Evolutionary conservation across 2,329 filamentous ascomycete species (phyloP).

Genomic region (Aspergillus sp.): DNA sequence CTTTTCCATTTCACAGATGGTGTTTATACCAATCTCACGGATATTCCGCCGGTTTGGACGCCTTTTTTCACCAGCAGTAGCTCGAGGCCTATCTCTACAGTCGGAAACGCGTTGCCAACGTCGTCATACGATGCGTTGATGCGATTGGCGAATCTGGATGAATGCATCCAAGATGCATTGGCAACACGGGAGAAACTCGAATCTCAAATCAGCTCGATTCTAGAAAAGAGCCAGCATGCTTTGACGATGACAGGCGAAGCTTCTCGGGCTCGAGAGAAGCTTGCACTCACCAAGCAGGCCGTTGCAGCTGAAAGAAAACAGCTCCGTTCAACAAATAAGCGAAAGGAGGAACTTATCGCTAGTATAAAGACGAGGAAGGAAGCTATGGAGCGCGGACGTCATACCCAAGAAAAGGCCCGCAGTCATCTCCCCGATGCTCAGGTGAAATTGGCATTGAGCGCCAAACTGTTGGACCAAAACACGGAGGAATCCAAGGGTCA

Average conservation of each 20-base stretch:
- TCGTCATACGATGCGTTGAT: slow-evolving; percentile 86
- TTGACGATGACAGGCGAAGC: slow-evolving; percentile 27
- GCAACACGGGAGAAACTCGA: slow-evolving; percentile 70
- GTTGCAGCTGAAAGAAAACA: slow-evolving; percentile 62
- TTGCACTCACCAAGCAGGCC: slow-evolving; percentile 41
- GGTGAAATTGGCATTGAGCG: slow-evolving; percentile 55
- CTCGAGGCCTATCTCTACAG: slow-evolving; percentile 29
- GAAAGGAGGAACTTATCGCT: slow-evolving; percentile 61
- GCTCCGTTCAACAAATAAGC: slow-evolving; percentile 57
- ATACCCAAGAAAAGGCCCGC: slow-evolving; percentile 54
- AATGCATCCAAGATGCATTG: slow-evolving; percentile 85
- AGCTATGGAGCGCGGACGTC: slow-evolving; percentile 62
- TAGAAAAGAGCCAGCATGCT: slow-evolving; percentile 32
- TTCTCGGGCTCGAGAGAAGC: slow-evolving; percentile 36
- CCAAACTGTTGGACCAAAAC: slow-evolving; percentile 51
- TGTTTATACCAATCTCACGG: slow-evolving; percentile 70
- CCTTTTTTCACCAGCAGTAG: slow-evolving; percentile 16
- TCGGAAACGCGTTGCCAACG: slow-evolving; percentile 52
- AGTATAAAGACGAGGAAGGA: slow-evolving; percentile 62
- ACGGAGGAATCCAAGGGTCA: slow-evolving; percentile 72
- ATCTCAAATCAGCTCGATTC: slow-evolving; percentile 64
- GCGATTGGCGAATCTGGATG: slow-evolving; percentile 81
- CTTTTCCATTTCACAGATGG: slow-evolving; percentile 83
- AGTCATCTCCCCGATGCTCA: slow-evolving; percentile 59
- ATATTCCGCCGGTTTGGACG: slow-evolving; percentile 52